A percentile compares a stretch with the other conserved stretches of the same genome.
Conservation (phyloP, 2,329 filamentous ascomycete genomes). For the Diaporthe sp. region DNA sequence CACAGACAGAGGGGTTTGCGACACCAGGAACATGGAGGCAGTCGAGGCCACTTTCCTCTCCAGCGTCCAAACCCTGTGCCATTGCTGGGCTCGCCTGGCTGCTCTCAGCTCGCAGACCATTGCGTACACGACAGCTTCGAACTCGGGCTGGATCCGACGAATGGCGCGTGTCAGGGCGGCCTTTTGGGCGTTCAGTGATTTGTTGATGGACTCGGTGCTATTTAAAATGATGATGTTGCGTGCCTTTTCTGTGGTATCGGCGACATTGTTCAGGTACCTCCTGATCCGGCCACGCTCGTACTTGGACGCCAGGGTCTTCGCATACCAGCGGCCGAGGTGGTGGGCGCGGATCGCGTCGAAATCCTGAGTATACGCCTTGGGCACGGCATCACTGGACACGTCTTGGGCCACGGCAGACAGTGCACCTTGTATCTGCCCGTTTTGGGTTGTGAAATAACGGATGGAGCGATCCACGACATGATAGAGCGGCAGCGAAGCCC, state of each 20-base stretch:
- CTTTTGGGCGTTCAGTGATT: too few species aligned
- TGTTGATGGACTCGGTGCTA: fast-evolving
- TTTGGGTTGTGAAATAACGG: fast-evolving
- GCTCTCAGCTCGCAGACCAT: neutral
- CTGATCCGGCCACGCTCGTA: neutral
- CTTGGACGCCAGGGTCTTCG: neutral
- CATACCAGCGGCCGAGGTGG: constrained; percentile 2
- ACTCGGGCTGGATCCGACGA: neutral
- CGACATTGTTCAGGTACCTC: neutral
- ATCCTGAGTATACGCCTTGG: fast-evolving
- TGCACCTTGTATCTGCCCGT: neutral
- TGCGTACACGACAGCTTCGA: neutral
- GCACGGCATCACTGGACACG: neutral
- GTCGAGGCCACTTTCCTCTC: neutral
- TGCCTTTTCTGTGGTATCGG: neutral
- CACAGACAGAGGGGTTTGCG: neutral
- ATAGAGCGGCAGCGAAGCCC: neutral
- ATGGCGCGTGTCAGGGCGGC: fast-evolving
- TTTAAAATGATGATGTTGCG: neutral
- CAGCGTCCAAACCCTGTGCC: neutral
- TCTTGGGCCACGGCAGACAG: neutral
- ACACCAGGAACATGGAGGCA: neutral
- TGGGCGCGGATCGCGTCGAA: neutral
- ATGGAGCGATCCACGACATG: neutral
- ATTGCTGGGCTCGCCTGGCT: neutral